Percentiles rank a stretch among this genome's conserved stretches.
Evolutionary conservation across 139 green algal species (phyloP).

Genomic region (Pleodorina starrii): DNA sequence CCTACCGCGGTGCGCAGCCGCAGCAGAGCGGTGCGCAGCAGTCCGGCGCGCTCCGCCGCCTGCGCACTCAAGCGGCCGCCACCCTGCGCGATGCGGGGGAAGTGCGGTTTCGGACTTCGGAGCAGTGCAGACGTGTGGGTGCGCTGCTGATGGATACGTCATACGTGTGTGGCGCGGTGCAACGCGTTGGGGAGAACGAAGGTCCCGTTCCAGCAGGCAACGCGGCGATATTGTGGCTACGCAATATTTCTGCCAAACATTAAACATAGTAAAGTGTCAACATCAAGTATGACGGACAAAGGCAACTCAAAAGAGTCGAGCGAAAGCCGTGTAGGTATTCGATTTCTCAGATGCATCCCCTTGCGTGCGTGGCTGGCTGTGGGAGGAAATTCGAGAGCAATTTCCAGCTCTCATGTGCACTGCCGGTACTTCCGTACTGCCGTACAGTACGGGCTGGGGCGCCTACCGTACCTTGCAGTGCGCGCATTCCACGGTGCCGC

Average conservation of each 20-base stretch:
- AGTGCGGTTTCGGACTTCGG: background rate
- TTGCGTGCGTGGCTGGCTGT: background rate
- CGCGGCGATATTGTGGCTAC: background rate
- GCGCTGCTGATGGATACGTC: background rate
- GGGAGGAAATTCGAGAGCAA: background rate
- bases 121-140: background rate
- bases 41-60: background rate
- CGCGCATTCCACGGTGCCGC: background rate
- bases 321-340: background rate
- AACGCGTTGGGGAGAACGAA: background rate
- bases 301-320: background rate
- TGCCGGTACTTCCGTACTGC: too few relatives aligned
- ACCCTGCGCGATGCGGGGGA: background rate
- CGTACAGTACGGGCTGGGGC: background rate
- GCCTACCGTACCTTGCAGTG: slow-evolving; percentile 24
- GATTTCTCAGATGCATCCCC: too few relatives aligned
- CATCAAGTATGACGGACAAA: background rate
- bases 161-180: background rate
- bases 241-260: background rate
- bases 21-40: background rate
- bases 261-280: too few relatives aligned
- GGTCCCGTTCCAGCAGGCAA: background rate
- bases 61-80: background rate
- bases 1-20: background rate
- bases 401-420: too few relatives aligned